Evolutionary conservation across 176 grass and related monocot genomes (phyloP).

Genomic region (Zizania latifolia): DNA sequence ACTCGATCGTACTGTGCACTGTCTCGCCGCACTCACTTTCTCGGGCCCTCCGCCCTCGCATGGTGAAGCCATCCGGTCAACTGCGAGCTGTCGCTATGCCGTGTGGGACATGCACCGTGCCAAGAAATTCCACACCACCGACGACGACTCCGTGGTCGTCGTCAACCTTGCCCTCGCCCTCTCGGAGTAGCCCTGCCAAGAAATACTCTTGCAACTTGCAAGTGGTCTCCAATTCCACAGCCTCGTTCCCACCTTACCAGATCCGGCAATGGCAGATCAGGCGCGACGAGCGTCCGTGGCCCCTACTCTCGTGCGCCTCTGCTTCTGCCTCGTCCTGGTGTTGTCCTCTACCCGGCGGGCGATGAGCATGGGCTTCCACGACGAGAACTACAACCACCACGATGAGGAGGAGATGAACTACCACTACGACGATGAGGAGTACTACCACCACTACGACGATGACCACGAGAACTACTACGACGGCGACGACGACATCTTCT

Average conservation of each 20-base stretch:
- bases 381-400: background rate
- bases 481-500: background rate
- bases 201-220: background rate
- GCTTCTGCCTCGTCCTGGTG: constrained; percentile 10
- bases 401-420: no score
- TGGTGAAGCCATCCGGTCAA: background rate
- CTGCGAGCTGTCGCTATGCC: background rate
- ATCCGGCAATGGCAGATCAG: constrained; percentile 16
- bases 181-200: background rate
- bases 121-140: background rate
- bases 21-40: background rate
- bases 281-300: background rate
- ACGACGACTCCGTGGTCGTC: background rate
- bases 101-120: background rate
- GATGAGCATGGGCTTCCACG: constrained; percentile 19
- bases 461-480: background rate
- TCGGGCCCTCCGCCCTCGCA: background rate
- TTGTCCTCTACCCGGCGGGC: background rate
- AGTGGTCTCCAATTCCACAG: background rate
- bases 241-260: background rate
- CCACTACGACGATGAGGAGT: background rate
- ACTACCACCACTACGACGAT: background rate
- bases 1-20: background rate
- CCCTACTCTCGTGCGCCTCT: background rate
- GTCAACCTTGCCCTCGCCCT: background rate